These are phyloP conservation scores for Begonia loranthoides DNA, from an alignment of 306 rosid genomes.

Conservation along the genomic window DNA sequence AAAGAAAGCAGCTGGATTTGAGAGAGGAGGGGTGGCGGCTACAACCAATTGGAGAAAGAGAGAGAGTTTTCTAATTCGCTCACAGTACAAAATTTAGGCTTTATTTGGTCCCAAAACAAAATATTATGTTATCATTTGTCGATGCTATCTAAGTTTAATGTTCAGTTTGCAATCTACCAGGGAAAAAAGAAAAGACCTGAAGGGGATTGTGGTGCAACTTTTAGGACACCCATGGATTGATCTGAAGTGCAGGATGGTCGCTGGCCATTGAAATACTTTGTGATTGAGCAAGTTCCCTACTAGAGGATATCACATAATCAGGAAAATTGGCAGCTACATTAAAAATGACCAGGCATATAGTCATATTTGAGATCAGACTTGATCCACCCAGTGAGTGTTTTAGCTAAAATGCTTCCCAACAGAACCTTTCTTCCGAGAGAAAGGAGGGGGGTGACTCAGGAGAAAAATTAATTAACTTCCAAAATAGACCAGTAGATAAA, in stretches of 20 bases:
- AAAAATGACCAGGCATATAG: not conserved
- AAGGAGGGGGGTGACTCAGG: not conserved
- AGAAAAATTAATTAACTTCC: not conserved
- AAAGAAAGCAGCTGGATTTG: too few relatives aligned
- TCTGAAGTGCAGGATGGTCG: constrained; percentile 23
- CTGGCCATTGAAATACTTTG: constrained; percentile 56
- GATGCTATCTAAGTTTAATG: too few relatives aligned
- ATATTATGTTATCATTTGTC: not conserved
- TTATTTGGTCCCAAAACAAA: constrained; percentile 2
- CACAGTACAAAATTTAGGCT: constrained; percentile 16
- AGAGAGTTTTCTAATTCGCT: constrained; percentile 23
- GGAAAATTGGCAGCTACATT: not conserved
- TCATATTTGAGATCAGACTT: not conserved
- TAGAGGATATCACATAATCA: constrained; percentile 9
- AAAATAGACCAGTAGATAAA: too few relatives aligned
- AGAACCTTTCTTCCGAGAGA: not conserved
- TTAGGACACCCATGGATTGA: constrained; percentile 25
- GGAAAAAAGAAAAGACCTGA: constrained; percentile 37
- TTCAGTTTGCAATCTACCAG: not conserved
- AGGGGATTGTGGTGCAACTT: constrained; percentile 37
- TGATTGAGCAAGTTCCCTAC: constrained; percentile 77
- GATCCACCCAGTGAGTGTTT: not conserved
- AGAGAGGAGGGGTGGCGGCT: too few relatives aligned
- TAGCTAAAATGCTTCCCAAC: too few relatives aligned
- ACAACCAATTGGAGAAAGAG: not conserved